These are phyloP conservation scores for Begonia masoniana DNA, from an alignment of 306 rosid genomes.

Conservation along the genomic window DNA sequence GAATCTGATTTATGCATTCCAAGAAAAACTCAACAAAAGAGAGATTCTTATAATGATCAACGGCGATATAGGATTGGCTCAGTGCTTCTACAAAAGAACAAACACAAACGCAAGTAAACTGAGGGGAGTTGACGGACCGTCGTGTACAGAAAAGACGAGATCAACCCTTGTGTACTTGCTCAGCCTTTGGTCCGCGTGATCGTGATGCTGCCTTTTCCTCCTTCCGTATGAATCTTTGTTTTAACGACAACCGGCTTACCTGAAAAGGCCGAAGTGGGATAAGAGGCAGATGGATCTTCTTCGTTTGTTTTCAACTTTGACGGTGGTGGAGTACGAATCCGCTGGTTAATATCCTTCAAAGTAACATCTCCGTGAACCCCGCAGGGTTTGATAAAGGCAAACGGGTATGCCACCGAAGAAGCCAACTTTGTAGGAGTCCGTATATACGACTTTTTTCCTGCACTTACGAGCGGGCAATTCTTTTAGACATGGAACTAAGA, in stretches of 20 bases:
- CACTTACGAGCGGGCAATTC: not conserved
- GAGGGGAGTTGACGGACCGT: too few species aligned
- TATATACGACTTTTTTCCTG: slow-evolving; percentile 66
- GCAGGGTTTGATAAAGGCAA: slow-evolving; percentile 75
- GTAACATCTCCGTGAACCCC: slow-evolving; percentile 82
- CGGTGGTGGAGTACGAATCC: slow-evolving; percentile 63
- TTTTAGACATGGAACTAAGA: too few species aligned
- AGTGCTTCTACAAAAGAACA: too few species aligned
- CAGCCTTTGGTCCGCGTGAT: slow-evolving; percentile 93
- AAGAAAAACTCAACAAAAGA: too few species aligned
- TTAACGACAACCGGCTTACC: slow-evolving; percentile 96
- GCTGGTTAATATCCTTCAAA: slow-evolving; percentile 85
- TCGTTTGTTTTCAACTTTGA: slow-evolving; percentile 27
- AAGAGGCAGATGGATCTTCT: slow-evolving; percentile 41
- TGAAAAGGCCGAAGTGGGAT: slow-evolving; percentile 82
- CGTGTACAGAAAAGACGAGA: too few species aligned
- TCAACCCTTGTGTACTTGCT: not conserved
- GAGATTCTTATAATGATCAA: too few species aligned
- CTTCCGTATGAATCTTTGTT: slow-evolving; percentile 78
- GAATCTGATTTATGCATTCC: too few species aligned
- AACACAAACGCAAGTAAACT: too few species aligned
- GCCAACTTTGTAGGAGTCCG: slow-evolving; percentile 56
- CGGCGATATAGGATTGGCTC: too few species aligned
- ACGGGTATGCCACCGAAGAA: slow-evolving; percentile 87
- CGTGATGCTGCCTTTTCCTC: slow-evolving; percentile 98